Conservation (phyloP, 345 rosid species). For the Salix exigua region DNA sequence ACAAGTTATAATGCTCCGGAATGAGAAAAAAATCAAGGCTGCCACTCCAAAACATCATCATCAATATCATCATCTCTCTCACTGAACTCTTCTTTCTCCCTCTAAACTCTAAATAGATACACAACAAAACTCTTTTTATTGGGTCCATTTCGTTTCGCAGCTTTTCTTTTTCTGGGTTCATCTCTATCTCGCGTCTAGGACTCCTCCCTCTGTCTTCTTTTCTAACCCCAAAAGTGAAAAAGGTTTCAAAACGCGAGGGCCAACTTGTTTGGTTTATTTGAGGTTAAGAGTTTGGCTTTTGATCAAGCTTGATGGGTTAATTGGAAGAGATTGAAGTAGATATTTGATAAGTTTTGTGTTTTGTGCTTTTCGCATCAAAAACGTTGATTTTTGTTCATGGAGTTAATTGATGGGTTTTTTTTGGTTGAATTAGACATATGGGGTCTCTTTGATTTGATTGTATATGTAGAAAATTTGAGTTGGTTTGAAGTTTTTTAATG, state of each 20-base stretch:
- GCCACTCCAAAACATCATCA: background rate
- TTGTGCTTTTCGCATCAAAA: background rate
- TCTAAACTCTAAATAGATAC: background rate
- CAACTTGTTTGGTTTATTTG: background rate
- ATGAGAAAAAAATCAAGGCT: background rate
- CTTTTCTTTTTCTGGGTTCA: background rate
- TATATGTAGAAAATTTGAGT: background rate
- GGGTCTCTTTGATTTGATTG: background rate
- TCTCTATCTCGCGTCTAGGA: background rate
- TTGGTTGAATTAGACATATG: background rate
- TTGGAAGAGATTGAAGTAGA: slow-evolving; percentile 50
- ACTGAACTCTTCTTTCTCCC: background rate
- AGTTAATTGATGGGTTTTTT: background rate
- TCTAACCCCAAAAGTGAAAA: background rate
- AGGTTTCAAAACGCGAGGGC: background rate
- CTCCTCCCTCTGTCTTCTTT: background rate
- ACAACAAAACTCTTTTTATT: background rate
- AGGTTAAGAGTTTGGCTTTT: background rate
- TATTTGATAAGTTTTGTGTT: slow-evolving; percentile 27
- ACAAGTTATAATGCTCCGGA: too few species aligned
- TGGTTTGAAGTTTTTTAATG: background rate
- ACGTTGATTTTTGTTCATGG: background rate
- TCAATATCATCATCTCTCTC: background rate
- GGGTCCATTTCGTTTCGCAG: background rate
- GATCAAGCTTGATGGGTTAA: slow-evolving; percentile 32